Evolutionary conservation across 2,329 filamentous ascomycete species (phyloP).

Genomic region (Colletotrichum chlorophyti): DNA sequence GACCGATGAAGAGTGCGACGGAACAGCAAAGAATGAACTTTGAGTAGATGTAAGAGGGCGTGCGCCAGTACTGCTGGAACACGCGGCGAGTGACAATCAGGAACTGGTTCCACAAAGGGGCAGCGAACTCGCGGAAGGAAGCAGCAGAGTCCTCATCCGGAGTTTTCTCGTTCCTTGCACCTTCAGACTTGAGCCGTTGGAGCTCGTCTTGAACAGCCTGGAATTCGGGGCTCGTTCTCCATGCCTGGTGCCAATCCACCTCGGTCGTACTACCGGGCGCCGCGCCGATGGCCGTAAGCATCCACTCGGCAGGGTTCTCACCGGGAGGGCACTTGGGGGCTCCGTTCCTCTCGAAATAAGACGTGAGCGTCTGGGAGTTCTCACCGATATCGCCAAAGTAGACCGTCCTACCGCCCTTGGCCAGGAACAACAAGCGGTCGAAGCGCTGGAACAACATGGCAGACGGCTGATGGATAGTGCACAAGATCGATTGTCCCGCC

Average conservation of each 20-base stretch:
- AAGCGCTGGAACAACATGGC: slow-evolving; percentile 31
- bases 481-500: slow-evolving; percentile 52
- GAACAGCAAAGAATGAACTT: slow-evolving; percentile 63
- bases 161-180: not conserved
- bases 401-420: slow-evolving; percentile 44
- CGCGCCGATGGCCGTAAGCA: slow-evolving; percentile 37
- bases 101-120: slow-evolving; percentile 65
- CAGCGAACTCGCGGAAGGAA: slow-evolving; percentile 59
- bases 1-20: slow-evolving; percentile 64
- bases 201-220: slow-evolving; percentile 30
- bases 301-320: slow-evolving; percentile 61
- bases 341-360: slow-evolving; percentile 60
- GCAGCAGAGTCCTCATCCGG: not conserved
- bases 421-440: slow-evolving; percentile 30
- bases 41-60: slow-evolving; percentile 76
- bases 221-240: slow-evolving; percentile 51
- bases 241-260: slow-evolving; percentile 54
- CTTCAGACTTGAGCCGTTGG: slow-evolving; percentile 26
- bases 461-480: slow-evolving; percentile 33
- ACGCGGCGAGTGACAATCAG: slow-evolving; percentile 54
- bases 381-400: slow-evolving; percentile 62
- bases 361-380: slow-evolving; percentile 53
- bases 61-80: slow-evolving; percentile 82
- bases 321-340: slow-evolving; percentile 52
- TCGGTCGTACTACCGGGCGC: slow-evolving; percentile 54